Evolutionary conservation across 495 filamentous ascomycete species (phyloP), one percentile per base, ranked within the genome.

Genomic region (Chaetomium fimeti): DNA sequence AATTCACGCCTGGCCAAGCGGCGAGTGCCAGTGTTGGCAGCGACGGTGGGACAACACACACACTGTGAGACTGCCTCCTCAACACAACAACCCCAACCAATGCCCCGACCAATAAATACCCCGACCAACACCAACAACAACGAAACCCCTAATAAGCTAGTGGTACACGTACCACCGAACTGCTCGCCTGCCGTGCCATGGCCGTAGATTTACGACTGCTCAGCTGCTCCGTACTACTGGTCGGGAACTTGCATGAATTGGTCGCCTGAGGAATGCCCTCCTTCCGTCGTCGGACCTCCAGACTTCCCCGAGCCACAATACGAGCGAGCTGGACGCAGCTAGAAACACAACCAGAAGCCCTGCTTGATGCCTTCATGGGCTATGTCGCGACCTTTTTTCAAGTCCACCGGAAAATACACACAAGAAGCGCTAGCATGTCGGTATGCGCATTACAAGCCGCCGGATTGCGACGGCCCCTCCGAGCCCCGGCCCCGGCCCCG

Each of bases 331-430:
- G 40, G 15, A 3, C 57, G 7, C 5, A 22, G 12, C 43, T 8
- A 2, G 12, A 29, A 12, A 3, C 57, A 3, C 5, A 22, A 20
- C 43, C 18, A 2, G 12, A 29, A 12, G 24, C 27, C n/a, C 66
- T 71, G 25, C 72, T 76, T 36, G 76, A 82, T 60, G 74, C 65
- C 11, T 78, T 81, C 55, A 72, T 76, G 72, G 76, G 76, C 61
- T 82, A 82, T 55, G 72, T 84, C 49, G 76, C 79, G 8, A 79
- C 73, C 7, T 81, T 84, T 66, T 81, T 79, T 71, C 76, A 79
- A 53, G 5, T 64, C 69, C 52, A 36, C 36, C 38, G 29, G 27
- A 54, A 65, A 5, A 32, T 18, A 24, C 60, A 53, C 6, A 54
- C 62, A 5, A 61, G 49, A 38, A 60, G 36, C 24, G 9, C 57